Evolutionary conservation across 176 grass and related monocot genomes (phyloP).

Genomic region (Poa pratensis): DNA sequence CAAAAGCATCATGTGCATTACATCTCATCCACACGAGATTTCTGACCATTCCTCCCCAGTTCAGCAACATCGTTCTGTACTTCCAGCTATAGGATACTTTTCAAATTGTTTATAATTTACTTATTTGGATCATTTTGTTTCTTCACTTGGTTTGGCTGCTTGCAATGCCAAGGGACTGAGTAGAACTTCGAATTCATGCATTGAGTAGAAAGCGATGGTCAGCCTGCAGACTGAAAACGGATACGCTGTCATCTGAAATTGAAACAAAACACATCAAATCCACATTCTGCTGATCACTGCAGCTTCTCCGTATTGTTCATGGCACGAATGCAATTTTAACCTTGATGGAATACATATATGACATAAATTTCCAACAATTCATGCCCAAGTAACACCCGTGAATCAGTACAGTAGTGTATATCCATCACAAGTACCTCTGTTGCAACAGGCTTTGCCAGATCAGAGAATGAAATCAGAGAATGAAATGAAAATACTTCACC

Average conservation of each 20-base stretch:
- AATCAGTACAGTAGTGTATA: no score
- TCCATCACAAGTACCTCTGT: no score
- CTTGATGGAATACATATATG: neutral
- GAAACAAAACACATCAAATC: neutral
- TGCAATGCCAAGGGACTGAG: neutral
- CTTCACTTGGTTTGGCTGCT: neutral
- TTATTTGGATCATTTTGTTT: neutral
- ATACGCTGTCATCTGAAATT: neutral
- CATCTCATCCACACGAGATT: constrained; percentile 67
- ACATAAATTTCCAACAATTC: neutral
- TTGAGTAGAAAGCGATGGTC: neutral
- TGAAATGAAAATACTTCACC: no score
- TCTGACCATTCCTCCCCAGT: constrained; percentile 49
- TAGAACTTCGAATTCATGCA: neutral
- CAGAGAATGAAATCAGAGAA: no score
- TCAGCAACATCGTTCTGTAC: no score
- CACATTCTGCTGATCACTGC: no score
- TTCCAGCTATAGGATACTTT: no score
- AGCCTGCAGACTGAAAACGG: neutral
- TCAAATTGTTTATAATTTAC: neutral
- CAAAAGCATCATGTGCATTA: constrained; percentile 38
- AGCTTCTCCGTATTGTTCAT: no score
- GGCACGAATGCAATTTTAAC: no score
- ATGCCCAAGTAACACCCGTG: no score
- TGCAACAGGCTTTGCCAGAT: no score